Evolutionary conservation across 2,329 filamentous ascomycete species (phyloP).

Genomic region (Proliferodiscus dingleyae): DNA sequence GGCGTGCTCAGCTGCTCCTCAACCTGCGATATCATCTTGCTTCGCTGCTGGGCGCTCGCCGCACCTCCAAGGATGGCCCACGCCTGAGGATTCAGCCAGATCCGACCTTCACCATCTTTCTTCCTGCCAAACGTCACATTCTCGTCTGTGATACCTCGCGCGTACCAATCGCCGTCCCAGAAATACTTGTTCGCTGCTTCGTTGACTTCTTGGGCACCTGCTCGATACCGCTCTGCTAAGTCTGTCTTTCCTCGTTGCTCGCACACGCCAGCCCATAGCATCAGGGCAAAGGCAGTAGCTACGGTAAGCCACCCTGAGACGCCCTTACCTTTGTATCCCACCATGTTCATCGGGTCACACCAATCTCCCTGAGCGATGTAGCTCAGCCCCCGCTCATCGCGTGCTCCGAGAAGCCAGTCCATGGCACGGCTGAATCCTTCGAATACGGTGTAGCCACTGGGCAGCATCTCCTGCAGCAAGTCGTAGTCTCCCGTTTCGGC

Average conservation of each 20-base stretch:
- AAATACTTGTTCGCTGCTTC: conserved; percentile 46
- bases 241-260: conserved; percentile 38
- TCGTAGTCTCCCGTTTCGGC: conserved; percentile 50
- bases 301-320: conserved; percentile 56
- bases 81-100: conserved; percentile 55
- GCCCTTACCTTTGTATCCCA: conserved; percentile 52
- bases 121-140: conserved; percentile 47
- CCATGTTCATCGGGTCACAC: conserved; percentile 60
- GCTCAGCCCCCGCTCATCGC: conserved; percentile 49
- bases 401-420: conserved; percentile 49
- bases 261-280: conserved; percentile 50
- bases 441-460: conserved; percentile 44
- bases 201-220: conserved; percentile 43
- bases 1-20: conserved; percentile 49
- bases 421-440: conserved; percentile 52
- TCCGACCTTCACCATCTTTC: conserved; percentile 47
- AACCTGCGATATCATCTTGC: conserved; percentile 43
- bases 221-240: conserved; percentile 41
- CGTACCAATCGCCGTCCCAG: conserved; percentile 54
- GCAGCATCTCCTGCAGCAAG: conserved; percentile 42
- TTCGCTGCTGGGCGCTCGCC: conserved; percentile 38
- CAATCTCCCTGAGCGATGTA: conserved; percentile 56
- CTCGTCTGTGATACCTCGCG: conserved; percentile 54
- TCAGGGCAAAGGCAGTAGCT: conserved; percentile 48
- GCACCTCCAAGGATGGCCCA: conserved; percentile 52